A percentile compares a stretch with the other conserved stretches of the same genome.
Evolutionary conservation across 495 filamentous ascomycete species (phyloP).

Genomic region (Penicillium crystallinum): DNA sequence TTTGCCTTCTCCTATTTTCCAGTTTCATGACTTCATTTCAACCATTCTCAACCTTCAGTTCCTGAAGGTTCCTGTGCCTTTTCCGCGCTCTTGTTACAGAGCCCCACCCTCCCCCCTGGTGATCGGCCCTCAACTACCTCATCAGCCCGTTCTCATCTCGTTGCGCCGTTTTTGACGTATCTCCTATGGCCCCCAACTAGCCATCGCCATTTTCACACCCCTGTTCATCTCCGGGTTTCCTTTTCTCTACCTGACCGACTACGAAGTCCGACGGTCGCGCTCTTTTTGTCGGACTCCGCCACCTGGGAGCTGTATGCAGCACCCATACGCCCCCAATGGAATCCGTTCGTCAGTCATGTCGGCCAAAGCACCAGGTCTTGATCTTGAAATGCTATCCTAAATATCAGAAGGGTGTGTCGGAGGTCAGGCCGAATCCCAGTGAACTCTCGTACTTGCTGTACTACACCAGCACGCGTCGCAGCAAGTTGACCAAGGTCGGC

Average conservation of each 20-base stretch:
- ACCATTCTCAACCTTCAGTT: not conserved
- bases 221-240: not conserved
- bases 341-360: constrained; percentile 57
- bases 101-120: constrained; percentile 22
- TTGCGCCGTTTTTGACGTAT: constrained; percentile 10
- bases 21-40: not conserved
- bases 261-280: not conserved
- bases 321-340: constrained; percentile 40
- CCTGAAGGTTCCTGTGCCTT: not conserved
- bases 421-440: constrained; percentile 88
- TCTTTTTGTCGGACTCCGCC: constrained; percentile 2
- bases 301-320: not conserved
- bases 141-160: constrained; percentile 27
- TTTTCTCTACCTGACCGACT: not conserved
- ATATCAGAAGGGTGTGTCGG: constrained; percentile 79
- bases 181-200: constrained; percentile 14
- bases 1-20: not conserved
- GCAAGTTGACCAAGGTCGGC: constrained; percentile 91
- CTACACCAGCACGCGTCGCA: constrained; percentile 86
- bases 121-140: constrained; percentile 28
- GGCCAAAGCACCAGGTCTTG: constrained; percentile 89
- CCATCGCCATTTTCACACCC: not conserved
- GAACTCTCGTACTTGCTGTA: constrained; percentile 94
- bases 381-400: constrained; percentile 90
- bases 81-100: constrained; percentile 5